phyloP scores from a whole-genome alignment of 2,329 filamentous ascomycete species.

The Diaporthe destruens region DNA sequence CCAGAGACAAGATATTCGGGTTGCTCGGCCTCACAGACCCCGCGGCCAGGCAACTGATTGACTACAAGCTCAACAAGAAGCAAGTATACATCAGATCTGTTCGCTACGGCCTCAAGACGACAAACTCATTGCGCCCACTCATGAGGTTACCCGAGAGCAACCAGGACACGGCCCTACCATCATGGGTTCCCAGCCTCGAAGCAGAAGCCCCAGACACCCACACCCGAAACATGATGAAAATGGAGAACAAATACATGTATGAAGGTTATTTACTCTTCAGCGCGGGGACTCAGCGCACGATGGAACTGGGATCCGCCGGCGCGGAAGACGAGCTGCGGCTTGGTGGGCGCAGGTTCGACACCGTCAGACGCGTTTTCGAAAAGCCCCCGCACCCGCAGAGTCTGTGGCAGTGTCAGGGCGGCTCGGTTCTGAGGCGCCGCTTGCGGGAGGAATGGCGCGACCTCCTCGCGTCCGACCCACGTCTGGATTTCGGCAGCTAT shows the following conservation, averaged over 20 bases:
- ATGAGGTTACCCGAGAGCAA: neutral
- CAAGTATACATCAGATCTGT: neutral
- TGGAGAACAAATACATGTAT: neutral
- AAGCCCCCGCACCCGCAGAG: neutral
- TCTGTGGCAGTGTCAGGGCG: neutral
- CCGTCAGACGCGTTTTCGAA: neutral
- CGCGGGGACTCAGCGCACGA: neutral
- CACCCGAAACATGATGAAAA: neutral
- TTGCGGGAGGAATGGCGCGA: neutral
- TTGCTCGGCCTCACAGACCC: neutral
- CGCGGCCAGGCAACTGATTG: neutral
- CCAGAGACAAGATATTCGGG: neutral
- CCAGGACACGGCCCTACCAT: neutral
- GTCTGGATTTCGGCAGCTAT: neutral
- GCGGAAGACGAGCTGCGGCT: neutral
- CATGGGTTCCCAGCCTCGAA: neutral
- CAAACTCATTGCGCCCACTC: neutral
- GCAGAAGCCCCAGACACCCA: neutral
- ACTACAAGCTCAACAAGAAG: neutral
- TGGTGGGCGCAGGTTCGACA: neutral
- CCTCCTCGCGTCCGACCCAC: neutral
- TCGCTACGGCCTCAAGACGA: neutral
- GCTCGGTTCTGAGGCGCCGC: neutral
- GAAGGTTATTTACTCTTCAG: neutral
- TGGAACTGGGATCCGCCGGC: neutral